Base-by-base conservation (phyloP, 2,329 filamentous ascomycete genomes). In the Nemania sp. region DNA sequence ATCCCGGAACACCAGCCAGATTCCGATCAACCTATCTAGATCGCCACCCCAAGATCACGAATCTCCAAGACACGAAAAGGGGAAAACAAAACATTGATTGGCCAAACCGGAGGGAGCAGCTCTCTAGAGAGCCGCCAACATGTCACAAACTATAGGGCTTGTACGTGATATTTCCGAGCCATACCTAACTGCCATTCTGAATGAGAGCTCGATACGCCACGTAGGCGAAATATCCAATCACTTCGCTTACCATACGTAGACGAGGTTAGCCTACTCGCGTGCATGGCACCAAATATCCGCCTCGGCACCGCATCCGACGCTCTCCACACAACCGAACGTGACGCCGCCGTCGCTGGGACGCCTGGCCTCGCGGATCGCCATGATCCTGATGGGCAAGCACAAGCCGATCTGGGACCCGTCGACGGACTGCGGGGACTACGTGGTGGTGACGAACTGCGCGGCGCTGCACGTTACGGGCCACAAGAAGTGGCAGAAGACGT, bases 381-480 rank as follows among this genome's bases (percentile, higher is more conserved):
- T 87, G 49, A 80, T 90, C 56, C 84, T 97, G 47, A 97, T 97
- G 92, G 94, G 94, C 76, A 99, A 99, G 80, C 89, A 99, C 82
- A 99, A 99, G 77, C 94, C 94, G 19, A 96, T 94, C 73, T 99
- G 86, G 77, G 90, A 97, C 75, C 94, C 94, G 1, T 96, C 91
- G 19, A 97, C 92, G 57, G 94, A 99, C 80, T 97, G 94, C 80
- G 94, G 94, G 65, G 94, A 99, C 83, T 99, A 99, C 74, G 92
- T 99, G 11, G 93, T 99, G 1, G 92, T 94, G 46, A 90, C 90
- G 31, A 87, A 91, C 72, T 97, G 94, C 78, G 83, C 88, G 34
- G 86, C 93, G 42, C 80, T 99, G 44, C 86, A 92, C 76, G 88
- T 86, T 1, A 97, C 94, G 6, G 94, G 94, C 63, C 89, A 90